A percentile compares a stretch with the other conserved stretches of the same genome.
These are phyloP conservation scores for Aspergillus nomiae DNA, from an alignment of 2,329 filamentous ascomycete genomes.

Conservation along the genomic window DNA sequence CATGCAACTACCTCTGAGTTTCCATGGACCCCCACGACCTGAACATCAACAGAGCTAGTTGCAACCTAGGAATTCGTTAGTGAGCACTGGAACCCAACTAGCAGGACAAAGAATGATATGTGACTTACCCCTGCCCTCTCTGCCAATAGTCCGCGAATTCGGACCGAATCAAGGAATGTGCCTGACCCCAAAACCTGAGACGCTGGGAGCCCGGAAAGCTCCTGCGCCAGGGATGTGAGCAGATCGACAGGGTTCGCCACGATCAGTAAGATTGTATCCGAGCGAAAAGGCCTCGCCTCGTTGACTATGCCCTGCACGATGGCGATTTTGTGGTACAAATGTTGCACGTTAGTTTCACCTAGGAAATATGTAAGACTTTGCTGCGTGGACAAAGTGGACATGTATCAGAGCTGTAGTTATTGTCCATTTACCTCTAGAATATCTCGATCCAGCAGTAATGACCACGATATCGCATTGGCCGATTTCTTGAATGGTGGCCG, in stretches of 20 bases:
- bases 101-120: not conserved
- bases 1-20: conserved; percentile 53
- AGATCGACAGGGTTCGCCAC: conserved; percentile 60
- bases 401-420: no score
- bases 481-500: conserved; percentile 51
- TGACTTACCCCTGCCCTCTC: conserved; percentile 8
- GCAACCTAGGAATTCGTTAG: conserved; percentile 24
- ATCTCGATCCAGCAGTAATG: conserved; percentile 58
- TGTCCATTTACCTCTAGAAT: conserved; percentile 37
- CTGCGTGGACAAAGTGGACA: no score
- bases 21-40: conserved; percentile 54
- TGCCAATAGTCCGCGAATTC: conserved; percentile 41
- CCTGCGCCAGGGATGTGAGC: conserved; percentile 53
- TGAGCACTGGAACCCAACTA: not conserved
- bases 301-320: conserved; percentile 52
- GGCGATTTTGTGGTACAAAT: conserved; percentile 44
- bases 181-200: conserved; percentile 56
- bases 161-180: conserved; percentile 56
- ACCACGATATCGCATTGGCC: conserved; percentile 58
- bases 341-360: conserved; percentile 50
- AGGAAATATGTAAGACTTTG: not conserved
- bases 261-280: conserved; percentile 52
- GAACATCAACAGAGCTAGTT: conserved; percentile 40
- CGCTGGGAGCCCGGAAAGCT: conserved; percentile 51
- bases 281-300: conserved; percentile 52